These are phyloP conservation scores for Populus hybrid DNA, from an alignment of 441 rosid genomes.

Conservation along the genomic window DNA sequence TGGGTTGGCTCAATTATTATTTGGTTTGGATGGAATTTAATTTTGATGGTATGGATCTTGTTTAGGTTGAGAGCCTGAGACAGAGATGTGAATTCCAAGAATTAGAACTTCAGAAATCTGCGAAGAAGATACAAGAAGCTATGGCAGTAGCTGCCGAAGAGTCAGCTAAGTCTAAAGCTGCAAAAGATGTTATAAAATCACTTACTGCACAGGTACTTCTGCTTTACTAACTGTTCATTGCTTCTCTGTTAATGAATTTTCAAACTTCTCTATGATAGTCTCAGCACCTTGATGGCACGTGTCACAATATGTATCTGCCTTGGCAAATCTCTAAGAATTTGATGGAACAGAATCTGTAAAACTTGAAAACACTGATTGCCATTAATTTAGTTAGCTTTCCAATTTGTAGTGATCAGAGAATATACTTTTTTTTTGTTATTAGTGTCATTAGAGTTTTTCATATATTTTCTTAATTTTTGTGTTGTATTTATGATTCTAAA, in stretches of 20 bases:
- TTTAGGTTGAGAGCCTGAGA: conserved; percentile 81
- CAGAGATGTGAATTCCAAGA: conserved; percentile 84
- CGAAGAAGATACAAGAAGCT: conserved; percentile 87
- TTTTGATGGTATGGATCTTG: conserved; percentile 26
- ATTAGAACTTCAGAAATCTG: conserved; percentile 76
- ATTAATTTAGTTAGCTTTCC: background rate
- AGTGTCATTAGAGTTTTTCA: background rate
- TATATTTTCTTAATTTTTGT: background rate
- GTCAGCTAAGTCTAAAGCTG: conserved; percentile 87
- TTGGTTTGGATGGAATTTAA: background rate
- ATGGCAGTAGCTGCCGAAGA: conserved; percentile 73
- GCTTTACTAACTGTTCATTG: conserved; percentile 15
- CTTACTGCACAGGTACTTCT: conserved; percentile 80
- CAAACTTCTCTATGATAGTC: background rate
- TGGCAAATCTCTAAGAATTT: background rate
- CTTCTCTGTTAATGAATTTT: background rate
- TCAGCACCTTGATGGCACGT: background rate
- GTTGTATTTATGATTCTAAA: background rate
- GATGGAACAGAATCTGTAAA: background rate
- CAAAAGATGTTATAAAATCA: conserved; percentile 93
- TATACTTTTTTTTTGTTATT: background rate
- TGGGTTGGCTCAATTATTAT: background rate
- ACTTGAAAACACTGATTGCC: background rate
- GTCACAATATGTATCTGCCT: background rate
- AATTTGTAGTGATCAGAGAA: background rate